Evolutionary conservation across 176 grass and related monocot genomes (phyloP), one percentile per base, ranked within the genome.

Genomic region (Coix lacrymajobi): DNA sequence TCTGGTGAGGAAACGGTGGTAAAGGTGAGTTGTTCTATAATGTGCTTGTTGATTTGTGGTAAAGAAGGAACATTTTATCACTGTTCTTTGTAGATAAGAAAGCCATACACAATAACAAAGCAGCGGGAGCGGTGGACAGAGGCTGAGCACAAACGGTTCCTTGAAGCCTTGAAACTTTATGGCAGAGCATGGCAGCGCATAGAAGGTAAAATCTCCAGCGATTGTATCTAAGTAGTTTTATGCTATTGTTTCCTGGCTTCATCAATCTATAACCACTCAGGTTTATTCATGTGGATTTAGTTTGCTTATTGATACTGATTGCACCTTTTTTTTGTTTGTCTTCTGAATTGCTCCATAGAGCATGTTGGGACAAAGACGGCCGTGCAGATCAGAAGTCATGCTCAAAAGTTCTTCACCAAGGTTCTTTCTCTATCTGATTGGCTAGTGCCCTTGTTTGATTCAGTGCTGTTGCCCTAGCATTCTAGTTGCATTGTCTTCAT

Each of bases 341-440:
- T 78, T 88, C 30, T 40, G 12, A 62, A 73, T 44, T 83, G 29
- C 89, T 56, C 83, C 73, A 66, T 92, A 98, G 96, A 98, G 85
- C 93, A 98, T 83, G 89, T 98, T 82, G 96, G 92, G 70, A 98
- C 96, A 83, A 98, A 98, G 68, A 98, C 96, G 0, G 96, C 96
- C 62, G 93, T 95, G 80, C 96, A 98, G 81, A 98, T 95, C 81
- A 91, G 96, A 87, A 95, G 96, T 91, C 96, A 95, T 78, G 96
- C 96, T 76, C 96, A 98, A 88, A 98, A 98, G 83, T 93, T 95
- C 96, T 98, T 95, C 89, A 95, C 91, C 37, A 98, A 98, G 96
- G 96, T 98, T 86, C 73, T 48, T 82, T 78, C 82, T 79, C 60
- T 82, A 76, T 85, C 58, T 93, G 44, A 66, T 82, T 60, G 31